Percentiles rank a stretch among this genome's conserved stretches.
Evolutionary conservation across 495 filamentous ascomycete genomes (phyloP).

Genomic region (Xylona heveae): DNA sequence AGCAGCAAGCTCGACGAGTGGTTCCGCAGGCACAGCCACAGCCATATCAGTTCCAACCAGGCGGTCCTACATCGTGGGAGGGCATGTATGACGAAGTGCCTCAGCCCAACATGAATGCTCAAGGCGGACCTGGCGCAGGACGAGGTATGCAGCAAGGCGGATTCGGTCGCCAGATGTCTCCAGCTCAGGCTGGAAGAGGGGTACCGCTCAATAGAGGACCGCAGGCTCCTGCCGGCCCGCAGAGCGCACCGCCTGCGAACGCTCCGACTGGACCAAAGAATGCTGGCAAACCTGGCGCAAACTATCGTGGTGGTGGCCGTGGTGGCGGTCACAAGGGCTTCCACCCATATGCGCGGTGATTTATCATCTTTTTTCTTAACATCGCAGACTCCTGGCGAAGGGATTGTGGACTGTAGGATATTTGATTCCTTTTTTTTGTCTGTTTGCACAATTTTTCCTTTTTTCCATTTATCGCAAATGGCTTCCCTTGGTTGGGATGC

Average conservation of each 20-base stretch:
- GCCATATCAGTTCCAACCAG: constrained; percentile 15
- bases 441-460: too few species aligned
- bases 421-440: too few species aligned
- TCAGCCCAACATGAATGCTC: constrained; percentile 39
- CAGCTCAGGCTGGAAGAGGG: constrained; percentile 10
- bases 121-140: constrained; percentile 28
- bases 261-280: constrained; percentile 95
- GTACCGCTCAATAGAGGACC: constrained; percentile 18
- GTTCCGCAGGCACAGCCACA: constrained; percentile 23
- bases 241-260: constrained; percentile 67
- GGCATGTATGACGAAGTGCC: constrained; percentile 99
- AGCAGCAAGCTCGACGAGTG: constrained; percentile 38
- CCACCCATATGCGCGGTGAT: constrained; percentile 49
- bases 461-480: too few species aligned
- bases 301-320: constrained; percentile 86
- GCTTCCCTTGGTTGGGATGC: too few species aligned
- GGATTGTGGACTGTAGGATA: too few species aligned
- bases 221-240: constrained; percentile 25
- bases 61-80: constrained; percentile 72
- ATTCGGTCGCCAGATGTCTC: constrained; percentile 9
- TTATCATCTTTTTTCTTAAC: too few species aligned
- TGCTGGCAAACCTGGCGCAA: constrained; percentile 77
- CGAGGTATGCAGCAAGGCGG: constrained; percentile 17
- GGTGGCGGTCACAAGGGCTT: constrained; percentile 45
- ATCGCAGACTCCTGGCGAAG: too few species aligned